Evolutionary conservation across 1,284 basidiomycete genomes (phyloP), one percentile per base, ranked within the genome.

Genomic region (Afroboletus lepidellus): DNA sequence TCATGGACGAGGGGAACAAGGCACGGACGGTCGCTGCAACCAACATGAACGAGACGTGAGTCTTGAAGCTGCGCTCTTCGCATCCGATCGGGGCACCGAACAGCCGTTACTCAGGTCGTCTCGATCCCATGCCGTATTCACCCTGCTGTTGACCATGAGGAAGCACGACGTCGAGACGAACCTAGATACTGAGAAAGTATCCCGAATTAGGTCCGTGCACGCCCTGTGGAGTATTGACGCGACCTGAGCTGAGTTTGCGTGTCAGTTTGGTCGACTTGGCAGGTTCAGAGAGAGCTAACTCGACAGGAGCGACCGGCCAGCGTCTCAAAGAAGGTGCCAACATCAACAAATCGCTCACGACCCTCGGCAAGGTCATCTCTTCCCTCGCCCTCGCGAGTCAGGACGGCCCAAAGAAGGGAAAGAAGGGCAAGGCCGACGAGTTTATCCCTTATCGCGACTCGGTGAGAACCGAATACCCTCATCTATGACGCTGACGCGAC

Each of bases 1-100:
- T 99, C 66, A 98, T 98, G 95, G 96, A 99, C 74, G 96, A 99
- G 71, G 96, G 96, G 39, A 99, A 98, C 73, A 98, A 99, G 76
- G 93, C 92, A 41, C 80, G 96, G 42, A 98, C 96, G 23, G 95
- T 99, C 11, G 97, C 97, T 11, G 96, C 97, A 20, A 99, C 97
- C 21, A 93, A 97, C 72, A 99, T 99, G 97, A 99, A 99, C 73
- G 97, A 99, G 75, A 98, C 97, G 74, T 90, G 65, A 60, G 84
- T 75, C 25, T 21, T 34, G 4, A 41, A 23, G 24, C 36, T n/a
- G 8, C 21, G 13, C 24, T 36, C 23, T 51, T 38, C 41, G 15
- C 24, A 41, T 34, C 27, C 24, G 18, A 12, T 30, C 3, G 7
- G 12, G 21, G 8, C 25, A 24, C 39, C 48, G 6, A 57, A 58